Conservation (phyloP, 169 alveolate species). For the Blepharisma undulans region DNA sequence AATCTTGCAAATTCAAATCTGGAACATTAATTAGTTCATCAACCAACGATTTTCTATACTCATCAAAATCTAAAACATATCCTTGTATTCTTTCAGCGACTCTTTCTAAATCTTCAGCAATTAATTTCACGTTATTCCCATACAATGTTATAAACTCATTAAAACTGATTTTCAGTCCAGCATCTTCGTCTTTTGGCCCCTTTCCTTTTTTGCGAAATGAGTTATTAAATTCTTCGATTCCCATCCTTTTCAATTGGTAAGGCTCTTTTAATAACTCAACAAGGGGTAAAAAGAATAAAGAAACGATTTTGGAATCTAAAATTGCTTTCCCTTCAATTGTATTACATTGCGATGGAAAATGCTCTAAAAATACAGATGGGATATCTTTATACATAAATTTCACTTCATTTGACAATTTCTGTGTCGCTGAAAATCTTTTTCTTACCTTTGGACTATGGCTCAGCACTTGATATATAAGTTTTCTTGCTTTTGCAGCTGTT, state of each 20-base stretch:
- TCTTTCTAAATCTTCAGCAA: conserved; percentile 10
- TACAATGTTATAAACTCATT: background rate
- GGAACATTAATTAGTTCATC: conserved; percentile 30
- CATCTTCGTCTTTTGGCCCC: background rate
- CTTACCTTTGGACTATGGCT: conserved; percentile 26
- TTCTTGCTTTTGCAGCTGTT: background rate
- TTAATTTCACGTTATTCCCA: background rate
- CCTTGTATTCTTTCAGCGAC: background rate
- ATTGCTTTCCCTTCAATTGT: background rate
- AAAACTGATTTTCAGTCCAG: background rate
- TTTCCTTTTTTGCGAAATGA: background rate
- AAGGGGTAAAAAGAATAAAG: conserved; percentile 4
- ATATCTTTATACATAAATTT: conserved; percentile 38
- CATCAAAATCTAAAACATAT: background rate
- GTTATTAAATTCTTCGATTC: background rate
- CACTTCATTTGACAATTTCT: conserved; percentile 13
- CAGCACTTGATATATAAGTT: background rate
- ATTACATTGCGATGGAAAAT: conserved; percentile 12
- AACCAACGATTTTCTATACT: background rate
- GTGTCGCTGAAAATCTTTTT: background rate
- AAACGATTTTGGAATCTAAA: conserved; percentile 18
- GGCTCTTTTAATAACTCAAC: conserved; percentile 32
- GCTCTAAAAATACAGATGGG: conserved; percentile 6
- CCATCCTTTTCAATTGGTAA: background rate
- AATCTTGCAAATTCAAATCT: conserved; percentile 31